phyloP scores from a whole-genome alignment of 257 asterid species.

The Mitragyna speciosa region DNA sequence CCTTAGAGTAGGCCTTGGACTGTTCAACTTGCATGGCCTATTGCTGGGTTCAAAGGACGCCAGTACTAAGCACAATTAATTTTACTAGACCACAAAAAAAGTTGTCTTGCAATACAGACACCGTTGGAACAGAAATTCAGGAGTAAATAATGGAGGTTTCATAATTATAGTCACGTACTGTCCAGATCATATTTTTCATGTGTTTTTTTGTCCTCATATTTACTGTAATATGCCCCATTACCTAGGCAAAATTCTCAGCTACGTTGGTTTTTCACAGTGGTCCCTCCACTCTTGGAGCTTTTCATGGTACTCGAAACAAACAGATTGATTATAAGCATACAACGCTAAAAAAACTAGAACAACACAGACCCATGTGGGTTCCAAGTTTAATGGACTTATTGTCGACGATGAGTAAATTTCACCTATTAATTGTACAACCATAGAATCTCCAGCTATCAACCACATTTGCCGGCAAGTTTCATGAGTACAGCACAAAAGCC shows the following conservation, averaged over 20 bases:
- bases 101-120: no score
- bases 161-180: neutral
- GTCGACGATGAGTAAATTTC: neutral
- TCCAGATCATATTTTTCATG: neutral
- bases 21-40: no score
- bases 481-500: neutral
- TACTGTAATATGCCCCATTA: neutral
- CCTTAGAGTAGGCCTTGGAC: no score
- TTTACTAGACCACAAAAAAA: no score
- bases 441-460: constrained; percentile 5
- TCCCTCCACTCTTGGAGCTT: neutral
- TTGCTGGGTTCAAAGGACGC: no score
- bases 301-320: no score
- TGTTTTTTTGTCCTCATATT: neutral
- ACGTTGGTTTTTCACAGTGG: neutral
- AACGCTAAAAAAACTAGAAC: no score
- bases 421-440: neutral
- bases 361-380: neutral
- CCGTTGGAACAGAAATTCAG: neutral
- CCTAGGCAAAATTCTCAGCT: neutral
- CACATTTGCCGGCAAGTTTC: neutral
- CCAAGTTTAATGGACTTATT: neutral
- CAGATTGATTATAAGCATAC: neutral
- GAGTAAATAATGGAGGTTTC: neutral
- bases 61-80: no score